A percentile compares a stretch with the other conserved stretches of the same genome.
Evolutionary conservation across 495 filamentous ascomycete species (phyloP).

Genomic region (Trichoderma virens): DNA sequence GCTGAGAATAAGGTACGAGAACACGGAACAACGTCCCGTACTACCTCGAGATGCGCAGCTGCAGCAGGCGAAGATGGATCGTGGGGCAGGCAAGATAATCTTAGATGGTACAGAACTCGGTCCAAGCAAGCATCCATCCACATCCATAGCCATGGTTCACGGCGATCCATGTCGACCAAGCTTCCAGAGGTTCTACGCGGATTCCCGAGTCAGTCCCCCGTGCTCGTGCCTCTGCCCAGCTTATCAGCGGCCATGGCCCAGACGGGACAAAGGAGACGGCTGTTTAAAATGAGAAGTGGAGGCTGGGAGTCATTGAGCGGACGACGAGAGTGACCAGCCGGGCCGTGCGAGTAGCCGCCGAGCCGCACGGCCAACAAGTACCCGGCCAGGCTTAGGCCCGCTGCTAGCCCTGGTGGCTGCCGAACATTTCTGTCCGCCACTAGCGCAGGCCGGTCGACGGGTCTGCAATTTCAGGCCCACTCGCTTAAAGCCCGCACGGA

Average conservation of each 20-base stretch:
- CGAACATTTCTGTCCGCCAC: slow-evolving; percentile 8
- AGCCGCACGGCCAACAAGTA: neutral
- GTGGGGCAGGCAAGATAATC: slow-evolving; percentile 9
- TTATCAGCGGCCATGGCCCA: slow-evolving; percentile 4
- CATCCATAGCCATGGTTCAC: too few relatives aligned
- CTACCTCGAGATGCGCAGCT: neutral
- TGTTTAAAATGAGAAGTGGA: slow-evolving; percentile 8
- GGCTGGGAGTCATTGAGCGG: neutral
- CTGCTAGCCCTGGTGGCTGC: slow-evolving; percentile 4
- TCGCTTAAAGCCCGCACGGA: slow-evolving; percentile 13
- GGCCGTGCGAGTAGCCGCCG: neutral
- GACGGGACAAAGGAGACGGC: slow-evolving; percentile 4
- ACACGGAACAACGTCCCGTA: too few relatives aligned
- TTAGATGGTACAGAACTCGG: neutral
- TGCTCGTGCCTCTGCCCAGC: neutral
- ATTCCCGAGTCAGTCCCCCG: neutral
- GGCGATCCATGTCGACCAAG: slow-evolving; percentile 4
- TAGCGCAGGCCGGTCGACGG: slow-evolving; percentile 10
- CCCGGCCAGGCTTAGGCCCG: neutral
- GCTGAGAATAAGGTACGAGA: too few relatives aligned
- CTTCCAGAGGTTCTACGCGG: neutral
- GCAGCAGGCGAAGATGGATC: slow-evolving; percentile 7
- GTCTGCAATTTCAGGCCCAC: slow-evolving; percentile 12
- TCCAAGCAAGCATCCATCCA: neutral
- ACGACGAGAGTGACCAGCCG: neutral